phyloP scores from a whole-genome alignment of 805 yeast species.

The Candida anglica region DNA sequence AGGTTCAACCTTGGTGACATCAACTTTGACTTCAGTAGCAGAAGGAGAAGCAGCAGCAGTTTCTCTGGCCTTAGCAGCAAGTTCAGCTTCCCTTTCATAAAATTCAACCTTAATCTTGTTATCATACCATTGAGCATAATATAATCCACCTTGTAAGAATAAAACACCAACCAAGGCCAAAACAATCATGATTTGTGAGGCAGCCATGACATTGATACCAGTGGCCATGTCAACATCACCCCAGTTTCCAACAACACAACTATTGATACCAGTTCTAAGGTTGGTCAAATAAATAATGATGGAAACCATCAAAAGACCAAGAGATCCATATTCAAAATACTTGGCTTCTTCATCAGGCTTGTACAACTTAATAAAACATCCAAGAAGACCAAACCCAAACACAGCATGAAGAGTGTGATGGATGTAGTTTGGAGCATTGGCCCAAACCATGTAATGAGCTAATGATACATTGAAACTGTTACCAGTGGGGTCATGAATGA shows the following conservation, averaged over 20 bases:
- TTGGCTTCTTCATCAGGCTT: conserved; percentile 84
- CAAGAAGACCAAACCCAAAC: conserved; percentile 62
- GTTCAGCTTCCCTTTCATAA: conserved; percentile 21
- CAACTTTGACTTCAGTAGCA: conserved; percentile 7
- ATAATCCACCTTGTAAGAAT: conserved; percentile 81
- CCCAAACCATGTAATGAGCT: conserved; percentile 73
- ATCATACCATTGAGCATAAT: conserved; percentile 74
- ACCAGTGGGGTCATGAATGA: conserved; percentile 47
- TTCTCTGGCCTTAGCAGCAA: conserved; percentile 12
- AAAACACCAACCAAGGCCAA: conserved; percentile 74
- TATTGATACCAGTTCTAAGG: conserved; percentile 71
- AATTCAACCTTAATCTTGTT: conserved; percentile 29
- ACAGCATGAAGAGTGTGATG: conserved; percentile 62
- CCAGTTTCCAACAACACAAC: conserved; percentile 75
- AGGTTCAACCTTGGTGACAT: conserved; percentile 5
- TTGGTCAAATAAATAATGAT: conserved; percentile 82
- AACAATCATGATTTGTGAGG: conserved; percentile 75
- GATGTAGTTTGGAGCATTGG: conserved; percentile 54
- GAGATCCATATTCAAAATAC: conserved; percentile 85
- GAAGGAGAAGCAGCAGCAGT: conserved; percentile 6
- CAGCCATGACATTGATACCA: conserved; percentile 89
- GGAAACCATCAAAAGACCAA: conserved; percentile 68
- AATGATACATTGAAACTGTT: conserved; percentile 59
- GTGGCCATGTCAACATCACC: conserved; percentile 87
- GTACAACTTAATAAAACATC: conserved; percentile 73